A percentile compares a stretch with the other conserved stretches of the same genome.
Conservation (phyloP, 2,329 filamentous ascomycete genomes). For the Aspergillus viridinutans region DNA sequence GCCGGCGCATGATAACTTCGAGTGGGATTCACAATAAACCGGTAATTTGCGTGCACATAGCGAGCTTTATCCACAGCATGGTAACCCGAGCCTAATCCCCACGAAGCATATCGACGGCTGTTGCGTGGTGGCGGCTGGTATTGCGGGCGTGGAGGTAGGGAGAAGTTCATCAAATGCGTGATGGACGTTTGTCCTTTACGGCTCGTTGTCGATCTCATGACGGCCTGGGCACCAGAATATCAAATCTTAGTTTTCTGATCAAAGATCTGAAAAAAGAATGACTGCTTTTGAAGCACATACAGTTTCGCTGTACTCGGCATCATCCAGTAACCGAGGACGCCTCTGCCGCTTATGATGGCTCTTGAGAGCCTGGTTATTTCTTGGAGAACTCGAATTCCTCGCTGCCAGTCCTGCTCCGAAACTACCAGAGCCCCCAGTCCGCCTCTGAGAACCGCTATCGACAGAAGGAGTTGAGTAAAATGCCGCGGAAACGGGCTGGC, state of each 20-base stretch:
- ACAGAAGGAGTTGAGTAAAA: slow-evolving; percentile 28
- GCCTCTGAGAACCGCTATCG: slow-evolving; percentile 38
- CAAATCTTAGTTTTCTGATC: background rate
- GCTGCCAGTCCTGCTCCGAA: slow-evolving; percentile 38
- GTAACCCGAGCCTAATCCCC: slow-evolving; percentile 83
- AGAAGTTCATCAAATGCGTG: slow-evolving; percentile 92
- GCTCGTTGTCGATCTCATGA: slow-evolving; percentile 61
- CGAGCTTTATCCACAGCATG: slow-evolving; percentile 87
- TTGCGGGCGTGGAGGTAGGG: slow-evolving; percentile 69
- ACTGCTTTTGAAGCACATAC: slow-evolving; percentile 46
- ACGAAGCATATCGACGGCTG: slow-evolving; percentile 68
- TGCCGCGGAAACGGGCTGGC: slow-evolving; percentile 29
- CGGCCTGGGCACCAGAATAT: slow-evolving; percentile 41
- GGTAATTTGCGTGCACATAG: slow-evolving; percentile 94
- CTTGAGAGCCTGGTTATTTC: slow-evolving; percentile 71
- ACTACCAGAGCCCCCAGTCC: slow-evolving; percentile 38
- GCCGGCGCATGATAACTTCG: slow-evolving; percentile 77
- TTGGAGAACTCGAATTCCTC: slow-evolving; percentile 37
- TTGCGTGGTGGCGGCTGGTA: slow-evolving; percentile 53
- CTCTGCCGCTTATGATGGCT: slow-evolving; percentile 82
- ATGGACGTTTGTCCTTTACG: slow-evolving; percentile 94
- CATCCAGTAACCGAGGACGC: slow-evolving; percentile 68
- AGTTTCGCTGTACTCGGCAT: slow-evolving; percentile 81
- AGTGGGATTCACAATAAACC: slow-evolving; percentile 85
- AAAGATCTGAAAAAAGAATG: background rate